Evolutionary conservation across 176 grass and related monocot species (phyloP), one percentile per base, ranked within the genome.

Genomic region (Melocanna baccifera): DNA sequence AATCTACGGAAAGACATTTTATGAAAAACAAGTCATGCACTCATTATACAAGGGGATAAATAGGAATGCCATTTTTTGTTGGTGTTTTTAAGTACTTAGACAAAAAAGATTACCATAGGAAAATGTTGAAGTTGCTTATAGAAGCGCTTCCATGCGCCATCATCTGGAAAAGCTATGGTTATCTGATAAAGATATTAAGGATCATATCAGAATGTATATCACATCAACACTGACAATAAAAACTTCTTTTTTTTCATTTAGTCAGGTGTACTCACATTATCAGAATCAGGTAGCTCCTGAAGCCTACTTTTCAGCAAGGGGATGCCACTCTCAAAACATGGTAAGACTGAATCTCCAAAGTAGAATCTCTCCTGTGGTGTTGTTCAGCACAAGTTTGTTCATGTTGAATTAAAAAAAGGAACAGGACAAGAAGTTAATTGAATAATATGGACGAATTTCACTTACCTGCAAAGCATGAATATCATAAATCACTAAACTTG

Each of bases 101-200:
- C 42, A 48, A 22, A 86, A 88, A 72, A 69, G 2, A 57, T 88
- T 88, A 99, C 96, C 93, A 96, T 93, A 73, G 96, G 96, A 78
- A 94, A 99, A 92, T 99, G 91, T 86, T 93, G 89, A 81, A 99
- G 86, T 91, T 90, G 93, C 89, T 96, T 99, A 77, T 99, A 89
- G 84, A 99, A 99, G 30, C 96, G 79, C 69, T 99, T 99, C 93
- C 93, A 99, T 83, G 96, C 85, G 13, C 96, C 93, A 0, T 99
- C 96, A 83, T 99, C 96, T 75, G 96, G 96, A 73, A 99, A 99
- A 85, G 96, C 96, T 76, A 99, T 99, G 20, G 93, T 83, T 89
- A 99, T 96, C 93, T 99, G 78, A 85, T 20, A 84, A 82, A 75
- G 57, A 67, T 68, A 86, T 62, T 47, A 45, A 87, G 12, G 15